Base-by-base conservation (phyloP, 208 protist species). In the Crithidia fasciculata region DNA sequence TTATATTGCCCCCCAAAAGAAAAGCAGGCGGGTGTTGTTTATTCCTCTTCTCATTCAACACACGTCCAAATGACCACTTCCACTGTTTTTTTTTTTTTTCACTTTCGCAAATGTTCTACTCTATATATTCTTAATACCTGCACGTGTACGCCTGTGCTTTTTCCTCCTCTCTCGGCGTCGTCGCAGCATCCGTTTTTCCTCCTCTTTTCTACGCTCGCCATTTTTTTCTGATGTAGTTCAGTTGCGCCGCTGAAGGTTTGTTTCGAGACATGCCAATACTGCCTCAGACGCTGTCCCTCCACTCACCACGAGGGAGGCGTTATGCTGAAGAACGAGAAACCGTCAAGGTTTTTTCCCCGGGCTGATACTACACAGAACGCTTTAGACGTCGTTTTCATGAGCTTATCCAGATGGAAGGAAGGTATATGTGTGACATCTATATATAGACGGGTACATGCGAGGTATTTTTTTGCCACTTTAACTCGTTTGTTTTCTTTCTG, bases 91-190 rank as follows among this genome's bases (percentile, higher is more conserved):
- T 67, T 58, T 58, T 64, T 43, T 57, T 37, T 59, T 61, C 49
- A 52, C 40, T 69, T 6, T 68, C n/a, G 55, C 66, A 28, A 28
- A 28, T 39, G 63, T 55, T 50, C 19, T 37, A 5, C 37, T 50
- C 19, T 37, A 8, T 49, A 8, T 49, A 49, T 49, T 15, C 12
- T 8, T 49, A 49, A 13, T 49, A 28, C 28, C 28, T 28, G 28
- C 28, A 28, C 28, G 45, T 49, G 45, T 49, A 13, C 45, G 45
- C 12, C 9, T 49, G 7, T 8, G 7, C 12, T 49, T 49, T 13
- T 49, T 49, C 45, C 12, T 49, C 45, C 12, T 49, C 12, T 49
- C 45, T 13, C 0, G 45, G 45, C 12, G 45, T 15, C 9, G 12
- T 49, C 12, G 7, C 45, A 49, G 9, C 45, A 13, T 49, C 12